Evolutionary conservation across 1,284 basidiomycete genomes (phyloP).

Genomic region (Ganoderma sp.): DNA sequence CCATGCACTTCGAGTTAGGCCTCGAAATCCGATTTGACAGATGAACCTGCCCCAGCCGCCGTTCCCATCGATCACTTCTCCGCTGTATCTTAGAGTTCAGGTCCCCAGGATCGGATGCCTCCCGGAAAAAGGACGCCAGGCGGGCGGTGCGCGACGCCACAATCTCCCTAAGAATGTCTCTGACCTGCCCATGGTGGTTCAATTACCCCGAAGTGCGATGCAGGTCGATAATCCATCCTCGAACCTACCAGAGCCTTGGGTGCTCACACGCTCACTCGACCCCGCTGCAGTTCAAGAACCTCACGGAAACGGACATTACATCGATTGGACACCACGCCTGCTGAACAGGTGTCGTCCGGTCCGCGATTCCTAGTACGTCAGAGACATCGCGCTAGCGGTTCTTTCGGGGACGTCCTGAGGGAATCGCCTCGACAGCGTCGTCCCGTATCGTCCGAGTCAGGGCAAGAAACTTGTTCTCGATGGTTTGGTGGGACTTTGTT

Average conservation of each 20-base stretch:
- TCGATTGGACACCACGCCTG: conserved; percentile 5
- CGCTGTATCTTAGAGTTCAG: conserved; percentile 6
- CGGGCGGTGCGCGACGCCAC: neutral
- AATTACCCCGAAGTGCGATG: neutral
- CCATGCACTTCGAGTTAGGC: neutral
- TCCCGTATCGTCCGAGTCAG: neutral
- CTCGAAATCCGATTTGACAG: conserved; percentile 1
- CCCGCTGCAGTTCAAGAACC: neutral
- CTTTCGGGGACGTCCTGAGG: neutral
- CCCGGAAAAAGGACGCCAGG: neutral
- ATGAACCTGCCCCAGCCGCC: neutral
- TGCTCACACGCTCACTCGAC: neutral
- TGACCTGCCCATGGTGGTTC: neutral
- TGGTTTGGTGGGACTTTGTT: conserved; percentile 5
- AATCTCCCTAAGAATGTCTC: neutral
- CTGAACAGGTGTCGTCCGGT: conserved; percentile 2
- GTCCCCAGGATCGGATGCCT: neutral
- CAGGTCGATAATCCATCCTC: neutral
- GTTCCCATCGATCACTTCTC: neutral
- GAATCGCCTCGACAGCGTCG: neutral
- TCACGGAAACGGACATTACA: neutral
- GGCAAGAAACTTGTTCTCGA: neutral
- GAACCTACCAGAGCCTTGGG: neutral
- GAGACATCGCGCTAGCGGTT: neutral
- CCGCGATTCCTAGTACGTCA: neutral